Percentiles rank a stretch among this genome's conserved stretches.
Conservation (phyloP, 2,329 filamentous ascomycete species). For the Talaromyces sp. region DNA sequence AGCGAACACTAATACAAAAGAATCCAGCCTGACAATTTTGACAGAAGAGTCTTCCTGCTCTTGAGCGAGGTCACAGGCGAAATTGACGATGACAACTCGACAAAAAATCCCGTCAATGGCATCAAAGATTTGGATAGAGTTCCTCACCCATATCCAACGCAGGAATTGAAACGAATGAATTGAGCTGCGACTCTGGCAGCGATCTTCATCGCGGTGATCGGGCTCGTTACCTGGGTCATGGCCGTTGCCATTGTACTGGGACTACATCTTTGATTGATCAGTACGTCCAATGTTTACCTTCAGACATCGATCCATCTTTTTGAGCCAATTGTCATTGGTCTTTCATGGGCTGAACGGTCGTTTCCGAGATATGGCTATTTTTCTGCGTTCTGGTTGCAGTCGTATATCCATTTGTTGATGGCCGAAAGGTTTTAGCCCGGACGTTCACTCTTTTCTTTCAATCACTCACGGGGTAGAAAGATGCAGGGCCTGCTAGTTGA, state of each 20-base stretch:
- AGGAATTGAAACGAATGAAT: slow-evolving; percentile 20
- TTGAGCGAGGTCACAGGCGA: slow-evolving; percentile 12
- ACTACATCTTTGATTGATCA: slow-evolving; percentile 22
- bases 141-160: slow-evolving; percentile 21
- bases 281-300: not conserved
- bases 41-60: slow-evolving; percentile 14
- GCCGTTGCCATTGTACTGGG: slow-evolving; percentile 22
- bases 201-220: slow-evolving; percentile 24
- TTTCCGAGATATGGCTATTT: slow-evolving; percentile 23
- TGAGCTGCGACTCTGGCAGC: slow-evolving; percentile 23
- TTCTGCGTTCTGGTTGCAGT: slow-evolving; percentile 20
- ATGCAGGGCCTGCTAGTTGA: not conserved
- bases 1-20: not conserved
- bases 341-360: slow-evolving; percentile 21
- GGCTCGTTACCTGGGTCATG: slow-evolving; percentile 22
- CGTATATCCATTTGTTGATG: slow-evolving; percentile 21
- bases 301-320: no score
- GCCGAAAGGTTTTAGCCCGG: slow-evolving; percentile 17
- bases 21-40: slow-evolving; percentile 16
- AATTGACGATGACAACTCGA: not conserved
- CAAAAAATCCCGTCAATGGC: not conserved
- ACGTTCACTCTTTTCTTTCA: slow-evolving; percentile 12
- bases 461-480: not conserved
- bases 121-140: slow-evolving; percentile 18
- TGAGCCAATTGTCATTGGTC: slow-evolving; percentile 7